Conservation (phyloP, 1,284 basidiomycete genomes). For the Fomitopsis pinicola region DNA sequence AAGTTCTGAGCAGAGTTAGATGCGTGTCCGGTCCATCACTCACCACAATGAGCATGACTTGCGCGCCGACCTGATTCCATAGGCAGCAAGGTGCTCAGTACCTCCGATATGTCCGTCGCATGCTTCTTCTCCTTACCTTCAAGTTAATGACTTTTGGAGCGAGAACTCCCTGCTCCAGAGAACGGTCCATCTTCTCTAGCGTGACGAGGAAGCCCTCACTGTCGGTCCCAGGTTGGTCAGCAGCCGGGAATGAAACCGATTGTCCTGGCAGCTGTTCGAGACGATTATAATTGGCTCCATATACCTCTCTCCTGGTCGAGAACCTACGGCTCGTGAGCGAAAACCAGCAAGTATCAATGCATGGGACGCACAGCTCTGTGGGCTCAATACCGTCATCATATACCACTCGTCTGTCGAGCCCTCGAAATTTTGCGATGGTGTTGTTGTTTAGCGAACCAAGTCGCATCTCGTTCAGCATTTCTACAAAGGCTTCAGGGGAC, state of each 20-base stretch:
- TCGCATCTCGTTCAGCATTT: slow-evolving; percentile 74
- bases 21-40: not conserved
- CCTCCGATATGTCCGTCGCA: not conserved
- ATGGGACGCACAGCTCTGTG: slow-evolving; percentile 66
- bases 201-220: slow-evolving; percentile 13
- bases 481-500: slow-evolving; percentile 45
- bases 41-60: slow-evolving; percentile 78
- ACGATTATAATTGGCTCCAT: slow-evolving; percentile 48
- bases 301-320: slow-evolving; percentile 58
- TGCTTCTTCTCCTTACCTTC: slow-evolving; percentile 16
- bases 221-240: slow-evolving; percentile 31
- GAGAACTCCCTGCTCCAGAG: slow-evolving; percentile 26
- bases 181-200: slow-evolving; percentile 15
- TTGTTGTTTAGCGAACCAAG: slow-evolving; percentile 44
- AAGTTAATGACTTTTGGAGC: slow-evolving; percentile 27
- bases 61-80: slow-evolving; percentile 41
- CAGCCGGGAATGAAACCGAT: slow-evolving; percentile 32
- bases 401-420: slow-evolving; percentile 54
- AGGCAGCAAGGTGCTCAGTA: not conserved
- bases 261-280: slow-evolving; percentile 30
- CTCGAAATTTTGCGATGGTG: slow-evolving; percentile 53
- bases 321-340: slow-evolving; percentile 37
- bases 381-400: slow-evolving; percentile 75
- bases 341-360: not conserved
- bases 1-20: not conserved